Base-by-base conservation (phyloP, 1,284 basidiomycete genomes). In the Agaricales sp. region DNA sequence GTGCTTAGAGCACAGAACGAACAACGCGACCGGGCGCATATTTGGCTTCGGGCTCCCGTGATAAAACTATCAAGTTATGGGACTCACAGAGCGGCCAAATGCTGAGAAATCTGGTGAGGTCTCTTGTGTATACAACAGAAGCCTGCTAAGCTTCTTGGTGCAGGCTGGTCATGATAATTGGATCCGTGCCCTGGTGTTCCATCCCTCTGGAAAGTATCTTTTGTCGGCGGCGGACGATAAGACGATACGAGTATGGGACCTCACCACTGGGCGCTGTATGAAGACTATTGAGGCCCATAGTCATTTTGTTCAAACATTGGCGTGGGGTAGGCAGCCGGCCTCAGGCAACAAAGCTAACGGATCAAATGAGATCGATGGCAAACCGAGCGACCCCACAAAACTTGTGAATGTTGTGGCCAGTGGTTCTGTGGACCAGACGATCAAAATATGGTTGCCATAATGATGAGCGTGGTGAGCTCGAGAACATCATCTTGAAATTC, bases 1-100 rank as follows among this genome's bases (percentile, higher is more conserved):
- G 45, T 45, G n/a, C 45, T 30, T 46, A 74, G 73, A 69, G 69
- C 51, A 71, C 65, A 25, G 69, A 73, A 54, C 64, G 68, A 22
- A 64, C 61, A 18, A 74, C 70, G 56, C 67, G 64, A 47, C 68
- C 67, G 3, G 76, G 74, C 2, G 64, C 72, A 21, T 94, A 82
- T 59, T 73, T 87, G 0, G 85, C 83, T 1, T 92, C 90, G 1
- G 92, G 88, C 0, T 85, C 86, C 26, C 74, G 92, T 60, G 92
- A 95, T 68, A 94, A 92, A 71, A 81, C 80, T 2, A 88, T 95
- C 63, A 84, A 82, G 56, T 64, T 95, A 18, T 95, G 92, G 92
- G 91, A 94, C 60, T 73, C 78, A 1, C 72, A 79, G 50, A 81
- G 77, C 45, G 91, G 92, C 11, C 88, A 85, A 60, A 77, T 79